Percentiles rank a stretch among this genome's conserved stretches.
These are phyloP conservation scores for Aspergillus arachidicola DNA, from an alignment of 2,329 filamentous ascomycete genomes.

Conservation along the genomic window DNA sequence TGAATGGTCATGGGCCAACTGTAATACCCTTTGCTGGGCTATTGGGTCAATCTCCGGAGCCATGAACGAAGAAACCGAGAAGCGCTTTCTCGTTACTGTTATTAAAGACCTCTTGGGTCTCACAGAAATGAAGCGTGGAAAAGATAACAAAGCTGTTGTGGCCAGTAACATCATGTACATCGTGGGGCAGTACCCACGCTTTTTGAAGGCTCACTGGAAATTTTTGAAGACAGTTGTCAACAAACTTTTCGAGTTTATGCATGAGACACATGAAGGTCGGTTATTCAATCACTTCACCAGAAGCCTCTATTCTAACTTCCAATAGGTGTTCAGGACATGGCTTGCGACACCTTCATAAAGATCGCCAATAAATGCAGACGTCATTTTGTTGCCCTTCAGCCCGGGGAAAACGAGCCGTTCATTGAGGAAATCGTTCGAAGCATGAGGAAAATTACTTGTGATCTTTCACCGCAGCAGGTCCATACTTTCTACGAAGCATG, in stretches of 20 bases:
- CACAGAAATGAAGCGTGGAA: slow-evolving; percentile 98
- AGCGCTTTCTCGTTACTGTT: slow-evolving; percentile 95
- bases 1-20: slow-evolving; percentile 99
- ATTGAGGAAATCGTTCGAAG: slow-evolving; percentile 98
- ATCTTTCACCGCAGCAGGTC: slow-evolving; percentile 93
- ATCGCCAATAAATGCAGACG: slow-evolving; percentile 97
- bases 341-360: slow-evolving; percentile 99
- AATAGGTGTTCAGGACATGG: slow-evolving; percentile 95
- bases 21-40: slow-evolving; percentile 99
- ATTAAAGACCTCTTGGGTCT: slow-evolving; percentile 97
- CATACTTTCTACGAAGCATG: slow-evolving; percentile 99
- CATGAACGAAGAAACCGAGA: slow-evolving; percentile 99
- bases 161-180: slow-evolving; percentile 99
- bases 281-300: slow-evolving; percentile 8
- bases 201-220: slow-evolving; percentile 99
- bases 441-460: slow-evolving; percentile 92
- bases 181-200: slow-evolving; percentile 96
- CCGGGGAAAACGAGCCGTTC: slow-evolving; percentile 91
- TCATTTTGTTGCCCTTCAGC: slow-evolving; percentile 94
- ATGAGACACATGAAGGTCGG: slow-evolving; percentile 94
- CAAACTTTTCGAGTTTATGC: slow-evolving; percentile 99
- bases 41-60: slow-evolving; percentile 98
- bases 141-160: slow-evolving; percentile 99
- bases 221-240: slow-evolving; percentile 99
- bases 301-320: slow-evolving; percentile 31